Base-by-base conservation (phyloP, 306 rosid species). In the Styphnolobium japonicum region DNA sequence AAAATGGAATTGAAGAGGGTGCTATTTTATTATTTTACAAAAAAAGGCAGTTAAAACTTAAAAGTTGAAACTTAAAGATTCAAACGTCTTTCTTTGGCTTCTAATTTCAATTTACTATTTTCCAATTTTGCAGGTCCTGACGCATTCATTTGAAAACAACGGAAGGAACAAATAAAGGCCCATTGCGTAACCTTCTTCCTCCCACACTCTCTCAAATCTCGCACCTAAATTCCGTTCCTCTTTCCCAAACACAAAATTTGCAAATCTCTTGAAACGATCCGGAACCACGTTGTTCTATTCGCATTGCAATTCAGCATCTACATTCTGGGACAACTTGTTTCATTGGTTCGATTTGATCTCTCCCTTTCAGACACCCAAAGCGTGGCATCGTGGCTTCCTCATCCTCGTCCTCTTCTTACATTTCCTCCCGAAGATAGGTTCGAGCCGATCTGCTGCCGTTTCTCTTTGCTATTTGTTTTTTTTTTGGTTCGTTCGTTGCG, bases 131-230 rank as follows among this genome's bases (percentile, higher is more conserved):
- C 79, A 78, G 67, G 68, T 63, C 62, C 70, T 5, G 11, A 68
- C 80, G 48, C 82, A 55, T 64, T 55, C 82, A 29, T 83, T 86
- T 71, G 72, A 82, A 85, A 80, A 76, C 61, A 60, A 73, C 60
- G 12, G 31, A 72, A 51, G 71, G 52, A 70, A 71, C 58, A 57
- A 23, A 75, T 11, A 42, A 29, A 67, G 21, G 64, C 77, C 10
- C 52, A 27, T 82, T 43, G 34, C 82, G 43, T 55, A 37, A 42
- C 73, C 31, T 61, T 65, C 6, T 34, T 16, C 45, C 3, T 2
- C 62, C 6, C 71, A 12, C 42, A 12, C 80, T 0, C 79, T 0
- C 62, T 10, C 71, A 79, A 83, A 66, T 81, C 62, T 82, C 81
- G 65, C 85, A 70, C 79, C 86, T 67, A 72, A 86, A 69, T 89